Evolutionary conservation across 1,284 basidiomycete species (phyloP), one percentile per base, ranked within the genome.

Genomic region (Marasmius fiardii): DNA sequence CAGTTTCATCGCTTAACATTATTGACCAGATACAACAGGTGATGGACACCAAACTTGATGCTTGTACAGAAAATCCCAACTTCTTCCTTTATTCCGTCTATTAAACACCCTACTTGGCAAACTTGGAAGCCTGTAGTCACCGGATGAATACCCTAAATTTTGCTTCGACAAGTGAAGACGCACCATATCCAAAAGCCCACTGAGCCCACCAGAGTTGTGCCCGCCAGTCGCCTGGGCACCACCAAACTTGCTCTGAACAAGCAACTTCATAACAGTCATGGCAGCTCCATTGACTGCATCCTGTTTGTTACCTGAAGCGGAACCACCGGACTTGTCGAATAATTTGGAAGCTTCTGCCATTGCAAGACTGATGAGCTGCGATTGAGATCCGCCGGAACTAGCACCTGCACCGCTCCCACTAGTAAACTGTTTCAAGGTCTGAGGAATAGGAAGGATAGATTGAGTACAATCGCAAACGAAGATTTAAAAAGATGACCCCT

Each of bases 231-330:
- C 72, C 4, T 39, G 43, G 10, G n/a, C 35, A 44, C 69, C 63
- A 43, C 79, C 72, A 58, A 88, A 75, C 71, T 89, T 86, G 44
- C 80, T 82, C 67, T 88, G 81, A 53, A 86, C 82, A 58, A 88
- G 65, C 11, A 93, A 74, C 72, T 94, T 93, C 82, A 93, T 86
- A 56, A 91, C 82, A 1, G 88, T 92, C 82, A 87, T 86, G 3
- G 87, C 91, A 45, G 92, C 92, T 14, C 87, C 80, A 62, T 88
- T 91, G 64, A 94, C 82, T 4, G 85, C 86, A 64, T 91, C 88
- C 64, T 92, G 90, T 72, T 94, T 93, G 66, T 81, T 80, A 14
- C 86, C 88, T 20, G 81, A 76, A 0, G 83, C 73, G 8, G 76
- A 72, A n/a, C 88, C 87, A 16, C 82, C 83, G 33, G 81, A 79